phyloP scores from a whole-genome alignment of 352 stramenopile species.

The Chrysophaeum taylorii region DNA sequence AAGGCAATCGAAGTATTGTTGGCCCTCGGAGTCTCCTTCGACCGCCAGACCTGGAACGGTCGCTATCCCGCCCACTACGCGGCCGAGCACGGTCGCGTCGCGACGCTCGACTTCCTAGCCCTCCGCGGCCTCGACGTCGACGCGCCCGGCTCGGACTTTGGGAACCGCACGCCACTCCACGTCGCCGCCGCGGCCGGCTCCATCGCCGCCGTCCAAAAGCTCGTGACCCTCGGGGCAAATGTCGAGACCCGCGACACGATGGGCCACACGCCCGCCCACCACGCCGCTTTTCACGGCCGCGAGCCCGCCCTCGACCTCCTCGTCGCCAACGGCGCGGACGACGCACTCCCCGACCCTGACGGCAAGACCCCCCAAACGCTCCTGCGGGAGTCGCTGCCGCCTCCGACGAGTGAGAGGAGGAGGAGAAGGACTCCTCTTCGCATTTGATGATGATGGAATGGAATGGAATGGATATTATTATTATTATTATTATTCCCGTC shows the following conservation, averaged over 20 bases:
- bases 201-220: background rate
- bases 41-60: too few species aligned
- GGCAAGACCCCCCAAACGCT: too few species aligned
- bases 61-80: background rate
- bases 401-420: too few species aligned
- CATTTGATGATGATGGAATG: too few species aligned
- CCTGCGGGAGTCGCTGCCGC: too few species aligned
- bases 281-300: background rate
- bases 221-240: background rate
- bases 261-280: background rate
- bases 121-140: background rate
- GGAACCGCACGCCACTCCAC: conserved; percentile 1
- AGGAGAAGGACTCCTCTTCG: too few species aligned
- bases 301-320: background rate
- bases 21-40: too few species aligned
- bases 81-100: background rate
- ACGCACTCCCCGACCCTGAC: too few species aligned
- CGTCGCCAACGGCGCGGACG: too few species aligned
- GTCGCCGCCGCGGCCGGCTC: background rate
- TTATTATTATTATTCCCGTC: too few species aligned
- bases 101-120: background rate
- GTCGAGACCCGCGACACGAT: background rate
- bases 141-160: background rate
- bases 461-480: too few species aligned
- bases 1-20: too few species aligned